Evolutionary conservation across 345 rosid genomes (phyloP), one percentile per base, ranked within the genome.

Genomic region (Stellera chamaejasme): DNA sequence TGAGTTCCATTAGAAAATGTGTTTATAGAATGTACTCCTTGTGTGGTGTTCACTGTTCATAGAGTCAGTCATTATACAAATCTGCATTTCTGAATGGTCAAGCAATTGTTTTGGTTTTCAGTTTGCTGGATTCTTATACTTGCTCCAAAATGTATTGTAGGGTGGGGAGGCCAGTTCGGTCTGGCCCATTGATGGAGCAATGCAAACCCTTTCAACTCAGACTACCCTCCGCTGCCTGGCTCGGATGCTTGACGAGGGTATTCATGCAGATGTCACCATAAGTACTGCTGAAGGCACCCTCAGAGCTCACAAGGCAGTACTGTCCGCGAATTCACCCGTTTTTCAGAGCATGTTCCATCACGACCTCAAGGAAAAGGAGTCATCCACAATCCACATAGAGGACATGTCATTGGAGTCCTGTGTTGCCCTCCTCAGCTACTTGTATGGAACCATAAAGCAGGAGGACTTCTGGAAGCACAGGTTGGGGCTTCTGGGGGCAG

Each of bases 391-490:
- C 63, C 63, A 63, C 75, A 92, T 88, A 32, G 80, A 83, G 41
- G 96, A 92, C 76, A 88, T 92, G 93, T 80, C 90, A 0, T 66
- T 67, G 15, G 98, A 88, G 56, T 80, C 95, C 51, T 92, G 98
- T 78, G 74, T 56, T 72, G 81, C 85, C 64, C 84, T 92, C 10
- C 73, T 92, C n/a, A 72, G 78, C 63, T 85, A 83, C 80, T 62
- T 92, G 65, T 92, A 92, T 45, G 98, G 98, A 27, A 84, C 71
- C 70, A 79, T 88, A 62, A 75, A 79, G 19, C 85, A 82, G 65
- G 87, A 80, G 61, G 87, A 84, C n/a, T 92, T 92, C 72, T 84
- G 95, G 96, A 84, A 82, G 79, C 96, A 92, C 75, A 56, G 98
- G 11, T 73, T 86, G 47, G 70, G 89, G 1, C 69, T 92, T 51